Conservation (phyloP, 805 yeast species). For the Sugiyamaella americana region DNA sequence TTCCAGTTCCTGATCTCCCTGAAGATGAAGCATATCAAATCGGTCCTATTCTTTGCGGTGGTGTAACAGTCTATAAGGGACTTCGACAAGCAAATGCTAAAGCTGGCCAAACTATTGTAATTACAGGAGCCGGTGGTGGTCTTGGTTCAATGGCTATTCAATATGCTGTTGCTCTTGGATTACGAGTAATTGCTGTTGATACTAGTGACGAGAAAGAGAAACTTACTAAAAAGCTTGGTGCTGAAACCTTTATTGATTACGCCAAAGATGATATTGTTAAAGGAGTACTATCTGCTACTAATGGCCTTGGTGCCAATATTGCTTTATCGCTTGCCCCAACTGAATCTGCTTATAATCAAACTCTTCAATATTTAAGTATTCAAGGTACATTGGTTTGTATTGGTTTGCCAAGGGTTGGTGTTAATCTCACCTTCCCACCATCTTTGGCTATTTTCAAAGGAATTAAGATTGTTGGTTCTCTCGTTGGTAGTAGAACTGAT, state of each 20-base stretch:
- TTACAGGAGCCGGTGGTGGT: conserved; percentile 61
- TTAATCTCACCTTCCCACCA: conserved; percentile 17
- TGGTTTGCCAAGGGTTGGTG: conserved; percentile 21
- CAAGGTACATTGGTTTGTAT: conserved; percentile 23
- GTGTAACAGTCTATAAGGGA: conserved; percentile 58
- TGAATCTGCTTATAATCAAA: conserved; percentile 17
- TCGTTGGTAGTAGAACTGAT: conserved; percentile 26
- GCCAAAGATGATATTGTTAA: conserved; percentile 22
- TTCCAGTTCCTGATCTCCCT: conserved; percentile 37
- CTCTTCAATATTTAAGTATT: conserved; percentile 19
- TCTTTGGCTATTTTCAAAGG: conserved; percentile 13
- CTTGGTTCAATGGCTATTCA: conserved; percentile 56
- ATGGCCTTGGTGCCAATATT: conserved; percentile 23
- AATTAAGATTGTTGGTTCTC: conserved; percentile 20
- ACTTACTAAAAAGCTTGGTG: conserved; percentile 43
- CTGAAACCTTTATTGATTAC: conserved; percentile 51
- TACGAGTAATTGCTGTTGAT: conserved; percentile 50
- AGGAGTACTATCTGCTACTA: conserved; percentile 23
- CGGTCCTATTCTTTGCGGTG: conserved; percentile 56
- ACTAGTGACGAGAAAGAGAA: conserved; percentile 49
- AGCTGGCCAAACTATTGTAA: conserved; percentile 54
- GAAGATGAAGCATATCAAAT: conserved; percentile 20
- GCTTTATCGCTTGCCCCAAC: conserved; percentile 20
- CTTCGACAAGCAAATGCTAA: conserved; percentile 44
- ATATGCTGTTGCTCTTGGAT: conserved; percentile 55